Conservation (phyloP, 1,139 yeast species). For the Taphrina deformans region DNA sequence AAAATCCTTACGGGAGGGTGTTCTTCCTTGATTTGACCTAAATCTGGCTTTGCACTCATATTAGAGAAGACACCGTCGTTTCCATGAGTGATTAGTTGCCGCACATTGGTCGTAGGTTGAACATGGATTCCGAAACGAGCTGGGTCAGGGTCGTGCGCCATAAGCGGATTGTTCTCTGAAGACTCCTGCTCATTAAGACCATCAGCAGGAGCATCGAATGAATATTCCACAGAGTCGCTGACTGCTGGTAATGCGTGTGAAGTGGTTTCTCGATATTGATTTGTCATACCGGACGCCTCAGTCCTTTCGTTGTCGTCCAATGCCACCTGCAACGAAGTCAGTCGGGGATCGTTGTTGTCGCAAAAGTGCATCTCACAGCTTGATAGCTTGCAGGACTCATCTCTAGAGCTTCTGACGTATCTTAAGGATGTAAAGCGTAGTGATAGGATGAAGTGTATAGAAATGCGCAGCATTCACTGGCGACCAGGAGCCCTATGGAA, state of each 20-base stretch:
- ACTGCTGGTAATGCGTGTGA: background rate
- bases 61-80: slow-evolving; percentile 92
- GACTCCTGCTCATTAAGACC: background rate
- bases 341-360: background rate
- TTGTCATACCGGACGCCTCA: slow-evolving; percentile 2
- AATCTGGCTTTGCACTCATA: slow-evolving; percentile 79
- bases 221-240: background rate
- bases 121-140: slow-evolving; percentile 28
- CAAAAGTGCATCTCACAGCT: background rate
- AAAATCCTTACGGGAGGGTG: slow-evolving; percentile 61
- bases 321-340: slow-evolving; percentile 5
- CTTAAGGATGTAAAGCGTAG: no score
- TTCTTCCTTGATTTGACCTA: slow-evolving; percentile 44
- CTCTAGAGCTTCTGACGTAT: no score
- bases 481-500: background rate
- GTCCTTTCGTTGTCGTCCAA: background rate
- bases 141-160: slow-evolving; percentile 14
- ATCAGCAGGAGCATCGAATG: slow-evolving; percentile 22
- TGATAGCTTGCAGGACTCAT: background rate
- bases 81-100: slow-evolving; percentile 7
- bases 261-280: background rate
- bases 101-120: background rate
- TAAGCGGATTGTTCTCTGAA: background rate
- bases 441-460: background rate
- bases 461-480: slow-evolving; percentile 3